Conservation (phyloP, 169 alveolate genomes). For the Cystoisospora suis region DNA sequence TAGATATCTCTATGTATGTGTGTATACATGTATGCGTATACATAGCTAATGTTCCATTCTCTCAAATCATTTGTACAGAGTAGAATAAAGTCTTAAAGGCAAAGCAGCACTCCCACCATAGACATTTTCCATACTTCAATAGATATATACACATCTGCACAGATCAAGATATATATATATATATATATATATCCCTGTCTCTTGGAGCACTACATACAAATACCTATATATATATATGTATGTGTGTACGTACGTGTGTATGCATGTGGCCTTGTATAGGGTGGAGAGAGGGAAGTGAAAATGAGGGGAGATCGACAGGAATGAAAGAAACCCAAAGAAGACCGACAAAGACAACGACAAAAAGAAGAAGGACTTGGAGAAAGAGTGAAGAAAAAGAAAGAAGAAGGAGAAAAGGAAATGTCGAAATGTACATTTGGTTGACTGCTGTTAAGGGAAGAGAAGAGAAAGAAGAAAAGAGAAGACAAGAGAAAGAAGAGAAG, state of each 20-base stretch:
- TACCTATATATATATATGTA: neutral
- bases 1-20: neutral
- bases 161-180: neutral
- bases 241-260: neutral
- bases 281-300: neutral
- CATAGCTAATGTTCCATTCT: neutral
- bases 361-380: neutral
- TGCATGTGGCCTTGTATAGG: neutral
- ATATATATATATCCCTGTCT: too few species aligned
- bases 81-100: too few species aligned
- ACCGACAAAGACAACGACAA: neutral
- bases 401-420: neutral
- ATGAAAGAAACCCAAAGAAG: neutral
- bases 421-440: too few species aligned
- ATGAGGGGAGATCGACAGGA: neutral
- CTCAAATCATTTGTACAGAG: too few species aligned
- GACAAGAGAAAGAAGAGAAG: neutral
- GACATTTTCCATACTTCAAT: neutral
- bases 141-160: neutral
- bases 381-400: neutral
- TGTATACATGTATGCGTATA: neutral
- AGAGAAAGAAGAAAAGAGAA: neutral
- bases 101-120: too few species aligned
- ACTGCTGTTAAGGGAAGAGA: neutral
- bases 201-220: neutral